Conservation (phyloP, 148 eudicot genomes). For the Arctostaphylos glauca region DNA sequence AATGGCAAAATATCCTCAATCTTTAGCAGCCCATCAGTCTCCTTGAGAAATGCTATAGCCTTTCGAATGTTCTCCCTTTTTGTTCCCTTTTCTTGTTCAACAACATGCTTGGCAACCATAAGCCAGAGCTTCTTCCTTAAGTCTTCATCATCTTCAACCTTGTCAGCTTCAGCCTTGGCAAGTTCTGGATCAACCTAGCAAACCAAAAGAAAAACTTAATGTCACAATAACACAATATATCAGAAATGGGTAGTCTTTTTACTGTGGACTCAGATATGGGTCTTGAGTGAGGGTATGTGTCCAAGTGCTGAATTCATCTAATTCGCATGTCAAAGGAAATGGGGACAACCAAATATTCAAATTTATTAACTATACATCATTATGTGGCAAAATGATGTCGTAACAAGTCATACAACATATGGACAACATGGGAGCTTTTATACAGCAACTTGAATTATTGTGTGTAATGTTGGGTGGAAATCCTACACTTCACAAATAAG, state of each 20-base stretch:
- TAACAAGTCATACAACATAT: neutral
- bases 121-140: conserved; percentile 95
- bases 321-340: neutral
- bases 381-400: neutral
- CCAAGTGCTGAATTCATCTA: neutral
- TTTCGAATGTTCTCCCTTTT: conserved; percentile 97
- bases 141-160: conserved; percentile 99
- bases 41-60: conserved; percentile 97
- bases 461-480: neutral
- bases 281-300: conserved; percentile 1
- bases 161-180: conserved; percentile 99
- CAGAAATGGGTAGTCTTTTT: neutral
- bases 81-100: conserved; percentile 90
- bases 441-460: neutral
- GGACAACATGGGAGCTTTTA: neutral
- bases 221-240: neutral
- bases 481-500: too few species aligned
- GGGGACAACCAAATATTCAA: neutral
- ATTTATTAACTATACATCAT: neutral
- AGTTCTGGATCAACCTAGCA: conserved; percentile 92
- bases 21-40: conserved; percentile 93
- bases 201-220: conserved; percentile 18
- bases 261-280: neutral
- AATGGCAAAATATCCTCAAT: conserved; percentile 97
- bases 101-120: conserved; percentile 96